Conservation (phyloP, 148 eudicot genomes). For the Nyssa sinensis region DNA sequence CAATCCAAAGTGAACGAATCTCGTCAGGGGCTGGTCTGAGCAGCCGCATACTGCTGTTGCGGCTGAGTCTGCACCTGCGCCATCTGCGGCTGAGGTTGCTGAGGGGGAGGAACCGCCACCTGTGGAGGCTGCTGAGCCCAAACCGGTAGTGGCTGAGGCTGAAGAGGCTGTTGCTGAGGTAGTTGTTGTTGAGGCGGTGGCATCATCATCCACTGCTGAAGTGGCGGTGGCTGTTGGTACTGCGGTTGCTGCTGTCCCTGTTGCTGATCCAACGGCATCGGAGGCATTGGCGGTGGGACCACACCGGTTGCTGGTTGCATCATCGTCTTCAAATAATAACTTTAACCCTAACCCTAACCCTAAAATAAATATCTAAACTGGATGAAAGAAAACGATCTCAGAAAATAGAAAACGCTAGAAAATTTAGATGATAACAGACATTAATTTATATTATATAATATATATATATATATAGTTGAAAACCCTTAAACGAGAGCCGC, state of each 20-base stretch:
- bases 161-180: conserved; percentile 14
- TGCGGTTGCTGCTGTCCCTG: conserved; percentile 18
- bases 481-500: not conserved
- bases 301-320: conserved; percentile 68
- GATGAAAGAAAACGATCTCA: too few relatives aligned
- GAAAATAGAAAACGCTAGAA: too few relatives aligned
- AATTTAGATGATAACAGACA: too few relatives aligned
- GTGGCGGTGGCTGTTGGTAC: conserved; percentile 36
- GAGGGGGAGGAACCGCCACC: too few relatives aligned
- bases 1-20: conserved; percentile 90
- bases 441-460: too few relatives aligned
- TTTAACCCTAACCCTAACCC: not conserved
- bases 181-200: conserved; percentile 30
- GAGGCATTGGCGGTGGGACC: conserved; percentile 49
- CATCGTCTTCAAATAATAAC: conserved; percentile 47
- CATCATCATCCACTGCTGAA: conserved; percentile 69
- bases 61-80: conserved; percentile 17
- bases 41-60: conserved; percentile 33
- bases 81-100: not conserved
- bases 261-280: conserved; percentile 23
- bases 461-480: not conserved
- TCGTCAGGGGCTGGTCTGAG: conserved; percentile 47
- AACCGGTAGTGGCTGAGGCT: conserved; percentile 21
- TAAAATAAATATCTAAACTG: too few relatives aligned
- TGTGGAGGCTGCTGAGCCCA: conserved; percentile 32